Evolutionary conservation across 2,329 filamentous ascomycete species (phyloP), one percentile per base, ranked within the genome.

Genomic region (Talaromyces sp.): DNA sequence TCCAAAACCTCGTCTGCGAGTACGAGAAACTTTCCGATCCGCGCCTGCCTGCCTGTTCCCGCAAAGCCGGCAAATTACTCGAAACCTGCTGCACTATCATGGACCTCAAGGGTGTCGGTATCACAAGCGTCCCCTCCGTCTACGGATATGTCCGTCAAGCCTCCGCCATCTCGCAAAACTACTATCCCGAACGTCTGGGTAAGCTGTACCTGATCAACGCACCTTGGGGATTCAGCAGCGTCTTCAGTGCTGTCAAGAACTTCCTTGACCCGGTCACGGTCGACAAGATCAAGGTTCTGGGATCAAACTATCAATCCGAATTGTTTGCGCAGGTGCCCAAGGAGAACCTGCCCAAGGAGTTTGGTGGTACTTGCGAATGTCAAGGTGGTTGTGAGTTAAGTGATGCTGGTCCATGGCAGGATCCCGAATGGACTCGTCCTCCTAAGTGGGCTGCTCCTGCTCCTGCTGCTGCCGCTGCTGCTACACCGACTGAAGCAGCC

Each of bases 31-130:
- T 98, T 71, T 86, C 92, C 70, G 94, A 98, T 80, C 93, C 93
- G 15, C 91, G 95, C 70, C 87, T 99, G 64, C 95, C 95, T 61
- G 94, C 95, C 71, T 97, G 93, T 86, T 97, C 93, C 64, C 93
- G 94, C 80, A 96, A 97, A 82, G 84, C 89, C 27, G 92, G 91
- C 73, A 87, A 90, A 74, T 88, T 99, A 65, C 89, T 97, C 74
- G 95, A 99, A 84, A 99, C 95, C 27, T 97, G 92, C 84, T 98
- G 95, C 88, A 94, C 91, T 69, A 93, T 99, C 81, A 95, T 98
- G 90, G 95, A 99, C 80, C 86, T 97, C 78, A 97, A 97, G 84
- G 93, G 93, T 68, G 93, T 99, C 27, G 92, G 92, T 66, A 82
- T 98, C 72, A 85, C 84, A 77, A 95, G 90, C 80, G 89, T 92